Conservation (phyloP, 2,329 filamentous ascomycete genomes). For the Colletotrichum scovillei region DNA sequence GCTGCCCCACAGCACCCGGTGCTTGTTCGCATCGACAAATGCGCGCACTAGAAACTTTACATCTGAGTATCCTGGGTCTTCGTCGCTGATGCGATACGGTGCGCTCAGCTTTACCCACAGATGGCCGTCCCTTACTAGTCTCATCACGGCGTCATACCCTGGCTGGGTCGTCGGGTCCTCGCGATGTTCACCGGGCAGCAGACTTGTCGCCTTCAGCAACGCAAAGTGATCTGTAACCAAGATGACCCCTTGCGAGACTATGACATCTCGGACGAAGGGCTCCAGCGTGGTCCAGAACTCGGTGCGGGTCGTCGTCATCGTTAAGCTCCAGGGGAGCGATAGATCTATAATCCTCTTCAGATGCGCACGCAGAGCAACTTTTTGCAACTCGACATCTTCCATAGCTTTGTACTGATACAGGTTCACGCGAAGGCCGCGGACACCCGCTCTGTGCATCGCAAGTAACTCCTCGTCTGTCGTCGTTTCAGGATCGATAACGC, state of each 20-base stretch:
- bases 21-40: constrained; percentile 46
- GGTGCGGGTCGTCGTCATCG: constrained; percentile 45
- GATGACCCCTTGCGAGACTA: constrained; percentile 37
- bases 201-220: constrained; percentile 47
- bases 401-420: constrained; percentile 49
- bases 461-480: constrained; percentile 39
- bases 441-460: constrained; percentile 42
- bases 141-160: constrained; percentile 44
- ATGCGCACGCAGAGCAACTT: constrained; percentile 44
- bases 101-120: constrained; percentile 52
- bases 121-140: constrained; percentile 44
- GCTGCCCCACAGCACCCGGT: constrained; percentile 51
- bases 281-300: constrained; percentile 43
- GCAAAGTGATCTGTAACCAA: constrained; percentile 52
- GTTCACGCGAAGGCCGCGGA: constrained; percentile 49
- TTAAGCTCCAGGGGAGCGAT: constrained; percentile 43
- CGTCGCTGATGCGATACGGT: constrained; percentile 47
- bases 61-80: constrained; percentile 45
- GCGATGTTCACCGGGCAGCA: constrained; percentile 40
- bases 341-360: constrained; percentile 37
- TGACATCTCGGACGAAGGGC: constrained; percentile 39
- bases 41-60: constrained; percentile 44
- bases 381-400: constrained; percentile 48
- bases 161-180: constrained; percentile 43
- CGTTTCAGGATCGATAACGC: constrained; percentile 44